Base-by-base conservation (phyloP, 139 green algal genomes). In the Tetratostichococcus sp. region DNA sequence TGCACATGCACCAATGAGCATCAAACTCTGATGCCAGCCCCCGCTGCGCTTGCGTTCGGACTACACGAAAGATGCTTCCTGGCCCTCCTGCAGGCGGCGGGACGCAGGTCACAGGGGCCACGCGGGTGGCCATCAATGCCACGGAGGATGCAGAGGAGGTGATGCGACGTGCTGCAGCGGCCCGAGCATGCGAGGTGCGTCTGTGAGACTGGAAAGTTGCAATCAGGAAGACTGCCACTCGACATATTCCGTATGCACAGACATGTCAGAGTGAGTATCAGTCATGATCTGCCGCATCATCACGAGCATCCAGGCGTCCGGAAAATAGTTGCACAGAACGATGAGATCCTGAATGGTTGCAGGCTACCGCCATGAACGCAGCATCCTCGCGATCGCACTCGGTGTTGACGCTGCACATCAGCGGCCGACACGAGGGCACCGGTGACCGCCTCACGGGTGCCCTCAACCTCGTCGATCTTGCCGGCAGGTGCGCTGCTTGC, bases 351-450 rank as follows among this genome's bases (percentile, higher is more conserved):
- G n/a, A n/a, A n/a, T n/a, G n/a, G n/a, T 11, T 50, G 39, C 39
- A 50, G 39, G 79, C 88, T 17, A 98, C 94, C 0, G 90, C 91
- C 34, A 99, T 99, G 94, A 99, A 99, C 71, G 87, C 90, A 1
- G 67, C 75, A 17, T 97, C 89, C 11, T 96, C 88, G 30, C 88
- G 95, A 70, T 93, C 82, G 66, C 95, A 99, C 84, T 88, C 78
- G 28, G 87, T 98, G 11, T 98, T 99, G 86, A 98, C 97, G 85
- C 86, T 98, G 30, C 92, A 95, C 88, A 96, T 97, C 83, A 90
- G 77, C 23, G 93, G 93, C 30, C 75, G 35, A 19, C 90, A 98
- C 77, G 83, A 86, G 43, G 85, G 85, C 33, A 89, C 70, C 35
- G 84, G 77, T 33, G 89, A 82, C 1, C 59, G 77, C 4, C 85